Conservation (phyloP, 2,329 filamentous ascomycete genomes). For the Colletotrichum tamarilloi region DNA sequence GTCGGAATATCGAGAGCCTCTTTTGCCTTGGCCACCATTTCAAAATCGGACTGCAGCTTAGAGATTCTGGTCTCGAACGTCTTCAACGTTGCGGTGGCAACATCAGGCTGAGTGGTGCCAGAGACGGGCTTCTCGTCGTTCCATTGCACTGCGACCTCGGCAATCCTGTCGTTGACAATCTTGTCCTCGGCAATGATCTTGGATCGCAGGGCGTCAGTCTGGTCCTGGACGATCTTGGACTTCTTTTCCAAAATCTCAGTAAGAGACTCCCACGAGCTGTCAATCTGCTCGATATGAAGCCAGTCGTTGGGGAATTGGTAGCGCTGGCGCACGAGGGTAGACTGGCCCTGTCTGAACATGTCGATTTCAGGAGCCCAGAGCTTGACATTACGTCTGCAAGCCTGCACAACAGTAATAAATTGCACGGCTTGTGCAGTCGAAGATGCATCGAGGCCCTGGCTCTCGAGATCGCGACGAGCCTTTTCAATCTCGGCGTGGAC, state of each 20-base stretch:
- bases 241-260: conserved; percentile 94
- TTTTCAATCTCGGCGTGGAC: conserved; percentile 93
- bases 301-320: conserved; percentile 95
- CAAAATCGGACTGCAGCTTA: conserved; percentile 85
- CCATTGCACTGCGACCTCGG: conserved; percentile 88
- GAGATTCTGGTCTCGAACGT: conserved; percentile 88
- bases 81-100: conserved; percentile 84
- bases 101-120: conserved; percentile 89
- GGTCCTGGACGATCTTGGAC: conserved; percentile 94
- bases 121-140: conserved; percentile 97
- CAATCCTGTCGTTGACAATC: conserved; percentile 88
- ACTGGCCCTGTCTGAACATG: conserved; percentile 94
- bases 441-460: conserved; percentile 90
- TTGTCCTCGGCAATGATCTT: conserved; percentile 97
- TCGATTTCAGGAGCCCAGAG: conserved; percentile 96
- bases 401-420: conserved; percentile 98
- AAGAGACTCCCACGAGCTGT: conserved; percentile 93
- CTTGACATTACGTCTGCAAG: conserved; percentile 93
- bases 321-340: conserved; percentile 87
- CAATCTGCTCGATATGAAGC: conserved; percentile 95
- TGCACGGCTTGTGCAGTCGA: conserved; percentile 97
- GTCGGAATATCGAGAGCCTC: conserved; percentile 92
- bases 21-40: conserved; percentile 96
- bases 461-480: conserved; percentile 89
- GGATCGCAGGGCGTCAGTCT: conserved; percentile 92